Percentiles rank a stretch among this genome's conserved stretches.
Conservation (phyloP, 2,329 filamentous ascomycete species). For the Shiraia sp. region DNA sequence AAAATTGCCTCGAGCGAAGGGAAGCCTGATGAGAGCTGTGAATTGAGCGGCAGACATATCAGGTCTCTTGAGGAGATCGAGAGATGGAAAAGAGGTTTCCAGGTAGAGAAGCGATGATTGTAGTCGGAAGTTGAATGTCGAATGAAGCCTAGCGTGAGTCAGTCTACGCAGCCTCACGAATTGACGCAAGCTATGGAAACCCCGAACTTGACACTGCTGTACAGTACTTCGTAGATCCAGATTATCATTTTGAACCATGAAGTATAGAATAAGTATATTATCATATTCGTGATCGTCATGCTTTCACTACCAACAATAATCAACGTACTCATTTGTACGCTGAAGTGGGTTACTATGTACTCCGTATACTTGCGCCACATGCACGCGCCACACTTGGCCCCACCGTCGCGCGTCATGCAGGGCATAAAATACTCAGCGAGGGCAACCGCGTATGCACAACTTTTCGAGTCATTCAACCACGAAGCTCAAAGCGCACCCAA, state of each 20-base stretch:
- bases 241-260: no score
- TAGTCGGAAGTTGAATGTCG: conserved; percentile 4
- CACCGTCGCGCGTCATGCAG: conserved; percentile 20
- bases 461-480: conserved; percentile 10
- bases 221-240: no score
- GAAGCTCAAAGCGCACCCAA: conserved; percentile 4
- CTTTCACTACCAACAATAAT: no score
- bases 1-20: conserved; percentile 84
- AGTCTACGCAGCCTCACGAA: conserved; percentile 9
- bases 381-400: conserved; percentile 3
- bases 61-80: neutral
- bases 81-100: neutral
- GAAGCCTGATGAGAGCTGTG: conserved; percentile 87
- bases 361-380: conserved; percentile 1
- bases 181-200: no score
- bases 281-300: no score
- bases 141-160: conserved; percentile 16
- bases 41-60: conserved; percentile 46
- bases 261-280: no score
- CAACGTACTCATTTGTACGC: no score
- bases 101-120: conserved; percentile 10
- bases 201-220: no score
- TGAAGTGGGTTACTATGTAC: no score
- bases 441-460: conserved; percentile 8
- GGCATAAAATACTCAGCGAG: conserved; percentile 22